These are phyloP conservation scores for Fusarium annulatum DNA, from an alignment of 2,329 filamentous ascomycete genomes.

Conservation along the genomic window DNA sequence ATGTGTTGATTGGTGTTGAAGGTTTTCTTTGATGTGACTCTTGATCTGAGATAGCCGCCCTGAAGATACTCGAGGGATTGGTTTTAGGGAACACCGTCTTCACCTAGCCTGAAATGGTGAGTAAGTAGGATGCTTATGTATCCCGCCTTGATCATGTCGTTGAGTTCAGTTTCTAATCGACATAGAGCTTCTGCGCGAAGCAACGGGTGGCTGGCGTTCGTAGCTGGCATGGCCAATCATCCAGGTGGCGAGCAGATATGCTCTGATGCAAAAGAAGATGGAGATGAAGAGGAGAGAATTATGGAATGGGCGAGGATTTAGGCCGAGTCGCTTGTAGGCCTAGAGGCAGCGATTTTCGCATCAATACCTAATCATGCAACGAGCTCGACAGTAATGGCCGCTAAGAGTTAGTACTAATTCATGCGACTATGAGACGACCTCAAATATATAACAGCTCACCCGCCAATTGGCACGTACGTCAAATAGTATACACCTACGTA, in stretches of 20 bases:
- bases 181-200: background rate
- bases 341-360: background rate
- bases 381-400: background rate
- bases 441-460: background rate
- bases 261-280: background rate
- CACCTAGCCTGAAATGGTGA: background rate
- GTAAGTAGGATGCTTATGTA: background rate
- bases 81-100: background rate
- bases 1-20: background rate
- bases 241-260: background rate
- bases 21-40: background rate
- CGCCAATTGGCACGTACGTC: background rate
- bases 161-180: background rate
- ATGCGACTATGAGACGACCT: background rate
- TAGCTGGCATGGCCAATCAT: background rate
- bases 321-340: background rate
- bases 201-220: background rate
- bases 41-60: background rate
- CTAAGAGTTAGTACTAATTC: background rate
- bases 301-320: background rate
- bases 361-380: background rate
- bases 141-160: background rate
- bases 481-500: background rate
- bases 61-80: background rate
- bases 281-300: background rate